Evolutionary conservation across 2,329 filamentous ascomycete species (phyloP).

Genomic region (Mollisiaceae sp.): DNA sequence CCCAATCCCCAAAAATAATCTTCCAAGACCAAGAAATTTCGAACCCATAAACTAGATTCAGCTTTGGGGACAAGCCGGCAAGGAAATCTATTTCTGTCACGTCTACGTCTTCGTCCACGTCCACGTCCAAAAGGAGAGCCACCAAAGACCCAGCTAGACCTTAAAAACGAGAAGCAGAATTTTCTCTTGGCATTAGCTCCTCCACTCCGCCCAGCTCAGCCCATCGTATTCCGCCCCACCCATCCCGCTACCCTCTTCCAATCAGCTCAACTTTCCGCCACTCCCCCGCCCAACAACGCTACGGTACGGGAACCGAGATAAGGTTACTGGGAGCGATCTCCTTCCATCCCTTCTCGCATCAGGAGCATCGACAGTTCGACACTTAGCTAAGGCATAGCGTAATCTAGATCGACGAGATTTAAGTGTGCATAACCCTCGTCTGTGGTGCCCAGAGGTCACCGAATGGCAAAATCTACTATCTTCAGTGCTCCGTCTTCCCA

Average conservation of each 20-base stretch:
- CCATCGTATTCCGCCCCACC: neutral
- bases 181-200: conserved; percentile 9
- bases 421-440: no score
- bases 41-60: neutral
- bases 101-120: no score
- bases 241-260: neutral
- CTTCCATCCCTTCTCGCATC: no score
- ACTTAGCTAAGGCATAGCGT: no score
- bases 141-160: neutral
- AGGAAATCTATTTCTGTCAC: neutral
- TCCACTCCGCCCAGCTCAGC: neutral
- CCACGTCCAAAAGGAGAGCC: no score
- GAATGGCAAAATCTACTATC: no score
- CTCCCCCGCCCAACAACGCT: neutral
- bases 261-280: neutral
- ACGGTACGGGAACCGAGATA: neutral
- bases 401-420: no score
- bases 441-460: no score
- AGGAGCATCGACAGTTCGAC: no score
- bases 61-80: neutral
- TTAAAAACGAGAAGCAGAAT: neutral
- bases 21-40: neutral
- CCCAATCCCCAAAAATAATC: neutral
- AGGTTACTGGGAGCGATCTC: no score
- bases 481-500: no score